Conservation (phyloP, 2,329 filamentous ascomycete species). For the Phaeosphaeria sp. region DNA sequence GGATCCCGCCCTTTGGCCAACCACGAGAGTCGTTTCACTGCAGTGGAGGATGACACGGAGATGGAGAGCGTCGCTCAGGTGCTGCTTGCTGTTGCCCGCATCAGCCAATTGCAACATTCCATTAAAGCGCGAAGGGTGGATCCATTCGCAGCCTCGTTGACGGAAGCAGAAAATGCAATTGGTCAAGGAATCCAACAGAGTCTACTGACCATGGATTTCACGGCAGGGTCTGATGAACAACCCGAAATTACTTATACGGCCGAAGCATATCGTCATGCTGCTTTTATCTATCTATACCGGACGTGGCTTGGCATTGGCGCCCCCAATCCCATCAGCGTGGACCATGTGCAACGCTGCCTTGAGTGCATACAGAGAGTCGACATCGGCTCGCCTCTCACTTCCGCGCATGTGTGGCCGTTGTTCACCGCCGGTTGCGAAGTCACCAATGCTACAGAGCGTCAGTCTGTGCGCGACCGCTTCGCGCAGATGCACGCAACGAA, state of each 20-base stretch:
- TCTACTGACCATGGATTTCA: conserved; percentile 25
- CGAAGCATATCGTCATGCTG: conserved; percentile 40
- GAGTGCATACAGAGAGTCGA: conserved; percentile 21
- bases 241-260: conserved; percentile 32
- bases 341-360: conserved; percentile 36
- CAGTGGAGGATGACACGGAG: conserved; percentile 29
- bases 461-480: conserved; percentile 36
- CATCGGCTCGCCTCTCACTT: conserved; percentile 29
- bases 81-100: conserved; percentile 33
- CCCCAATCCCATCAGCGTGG: conserved; percentile 36
- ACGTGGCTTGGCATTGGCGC: conserved; percentile 41
- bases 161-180: conserved; percentile 23
- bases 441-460: conserved; percentile 23
- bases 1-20: conserved; percentile 32
- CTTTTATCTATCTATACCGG: conserved; percentile 44
- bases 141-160: conserved; percentile 9
- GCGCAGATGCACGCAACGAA: conserved; percentile 30
- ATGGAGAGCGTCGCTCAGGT: conserved; percentile 36
- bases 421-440: conserved; percentile 42
- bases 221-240: not conserved
- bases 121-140: conserved; percentile 21
- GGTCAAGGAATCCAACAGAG: conserved; percentile 28
- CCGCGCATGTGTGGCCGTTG: conserved; percentile 42
- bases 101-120: conserved; percentile 31
- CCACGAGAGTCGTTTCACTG: conserved; percentile 26